Evolutionary conservation across 1,139 yeast species (phyloP).

Genomic region (Blastobotrys arbuscula): DNA sequence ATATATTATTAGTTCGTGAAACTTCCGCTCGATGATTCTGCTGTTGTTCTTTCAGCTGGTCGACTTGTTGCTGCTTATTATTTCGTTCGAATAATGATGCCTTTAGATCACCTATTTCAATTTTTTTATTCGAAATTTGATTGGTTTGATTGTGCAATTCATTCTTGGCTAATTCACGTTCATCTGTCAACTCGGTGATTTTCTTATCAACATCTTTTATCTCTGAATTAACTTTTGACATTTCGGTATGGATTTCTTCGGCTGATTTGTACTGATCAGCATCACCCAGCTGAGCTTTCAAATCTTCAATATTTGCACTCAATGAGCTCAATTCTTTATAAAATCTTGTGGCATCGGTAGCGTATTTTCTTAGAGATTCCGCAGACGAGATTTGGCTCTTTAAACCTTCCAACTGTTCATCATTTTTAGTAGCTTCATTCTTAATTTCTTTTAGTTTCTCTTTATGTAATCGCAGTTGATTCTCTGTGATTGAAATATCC

Average conservation of each 20-base stretch:
- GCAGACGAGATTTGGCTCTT: constrained; percentile 23
- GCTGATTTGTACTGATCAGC: constrained; percentile 34
- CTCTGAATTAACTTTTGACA: constrained; percentile 40
- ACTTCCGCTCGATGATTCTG: constrained; percentile 2
- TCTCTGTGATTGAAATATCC: neutral
- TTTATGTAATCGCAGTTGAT: neutral
- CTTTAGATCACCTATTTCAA: constrained; percentile 44
- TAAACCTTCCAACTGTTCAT: constrained; percentile 13
- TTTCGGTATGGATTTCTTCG: constrained; percentile 49
- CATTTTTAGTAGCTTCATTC: neutral
- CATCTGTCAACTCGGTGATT: constrained; percentile 42
- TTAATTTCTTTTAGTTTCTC: neutral
- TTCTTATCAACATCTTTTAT: constrained; percentile 44
- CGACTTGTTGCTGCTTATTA: constrained; percentile 29
- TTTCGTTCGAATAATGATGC: constrained; percentile 20
- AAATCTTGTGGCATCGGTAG: constrained; percentile 27
- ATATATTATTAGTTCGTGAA: constrained; percentile 5
- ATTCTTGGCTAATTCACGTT: constrained; percentile 48
- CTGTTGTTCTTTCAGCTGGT: constrained; percentile 22
- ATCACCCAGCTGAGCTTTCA: constrained; percentile 38
- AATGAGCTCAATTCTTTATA: constrained; percentile 23
- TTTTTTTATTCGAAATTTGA: constrained; percentile 51
- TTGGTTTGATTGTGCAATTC: constrained; percentile 38
- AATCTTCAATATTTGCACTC: constrained; percentile 19
- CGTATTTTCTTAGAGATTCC: constrained; percentile 36